Evolutionary conservation across 2,329 filamentous ascomycete species (phyloP).

Genomic region (Teratosphaeria nubilosa): DNA sequence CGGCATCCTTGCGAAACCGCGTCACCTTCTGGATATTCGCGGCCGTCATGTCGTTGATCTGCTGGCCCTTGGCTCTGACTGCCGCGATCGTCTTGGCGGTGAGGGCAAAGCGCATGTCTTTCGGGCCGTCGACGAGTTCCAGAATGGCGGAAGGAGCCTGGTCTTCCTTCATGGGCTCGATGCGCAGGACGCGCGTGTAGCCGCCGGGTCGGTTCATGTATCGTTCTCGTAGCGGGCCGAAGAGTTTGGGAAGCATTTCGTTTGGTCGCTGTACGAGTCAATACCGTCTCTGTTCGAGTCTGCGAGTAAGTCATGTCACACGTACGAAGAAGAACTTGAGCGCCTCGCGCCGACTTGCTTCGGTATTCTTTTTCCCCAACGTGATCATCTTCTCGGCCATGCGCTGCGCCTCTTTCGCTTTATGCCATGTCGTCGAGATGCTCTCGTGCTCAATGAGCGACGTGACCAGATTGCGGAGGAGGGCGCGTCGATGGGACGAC

Average conservation of each 20-base stretch:
- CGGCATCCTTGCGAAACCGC: slow-evolving; percentile 56
- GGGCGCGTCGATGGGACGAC: slow-evolving; percentile 79
- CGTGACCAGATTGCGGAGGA: slow-evolving; percentile 91
- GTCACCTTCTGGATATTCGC: slow-evolving; percentile 80
- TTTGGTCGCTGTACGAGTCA: slow-evolving; percentile 49
- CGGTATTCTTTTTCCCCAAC: slow-evolving; percentile 83
- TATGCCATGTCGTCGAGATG: slow-evolving; percentile 89
- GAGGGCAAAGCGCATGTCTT: slow-evolving; percentile 89
- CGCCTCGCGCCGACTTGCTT: slow-evolving; percentile 66
- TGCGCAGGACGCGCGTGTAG: slow-evolving; percentile 88
- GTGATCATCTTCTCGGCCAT: slow-evolving; percentile 92
- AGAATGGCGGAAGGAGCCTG: slow-evolving; percentile 85
- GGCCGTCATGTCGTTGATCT: slow-evolving; percentile 60
- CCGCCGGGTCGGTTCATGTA: slow-evolving; percentile 74
- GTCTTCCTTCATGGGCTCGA: slow-evolving; percentile 79
- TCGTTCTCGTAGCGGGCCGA: slow-evolving; percentile 68
- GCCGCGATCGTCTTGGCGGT: slow-evolving; percentile 71
- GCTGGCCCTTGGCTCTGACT: slow-evolving; percentile 39
- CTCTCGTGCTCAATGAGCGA: slow-evolving; percentile 88
- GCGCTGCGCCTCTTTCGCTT: slow-evolving; percentile 93
- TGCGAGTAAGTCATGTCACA: not conserved
- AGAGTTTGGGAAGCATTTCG: slow-evolving; percentile 71
- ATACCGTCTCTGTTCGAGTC: slow-evolving; percentile 1
- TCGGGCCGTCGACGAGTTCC: slow-evolving; percentile 87
- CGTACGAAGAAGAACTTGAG: slow-evolving; percentile 66